Base-by-base conservation (phyloP, 1,284 basidiomycete species). In the Schizophyllum amplum region DNA sequence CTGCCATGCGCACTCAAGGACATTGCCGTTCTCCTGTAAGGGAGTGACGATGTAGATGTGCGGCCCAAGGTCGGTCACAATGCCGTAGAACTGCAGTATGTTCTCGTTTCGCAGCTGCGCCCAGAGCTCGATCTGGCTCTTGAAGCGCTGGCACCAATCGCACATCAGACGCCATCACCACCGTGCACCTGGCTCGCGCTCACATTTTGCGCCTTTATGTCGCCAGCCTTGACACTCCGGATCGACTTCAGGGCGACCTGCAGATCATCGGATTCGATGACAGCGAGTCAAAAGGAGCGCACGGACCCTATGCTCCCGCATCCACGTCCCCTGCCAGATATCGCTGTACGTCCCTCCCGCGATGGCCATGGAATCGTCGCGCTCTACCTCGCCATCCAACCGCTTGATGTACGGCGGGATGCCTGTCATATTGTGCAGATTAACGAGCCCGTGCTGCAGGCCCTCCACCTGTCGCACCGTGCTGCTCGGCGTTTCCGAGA, bases 81-180 rank as follows among this genome's bases (percentile, higher is more conserved):
- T 75, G 3, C 81, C 81, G 60, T 78, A 75, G 62, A 83, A 76
- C 22, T 74, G 71, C 26, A 79, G 69, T 33, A 81, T 75, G 56
- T 83, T 74, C 20, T 71, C 69, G 56, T 82, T 71, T 52, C 73
- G 64, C 24, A 84, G 68, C 53, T 70, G 65, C 23, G 77, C 72
- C 81, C 82, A 84, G 11, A 82, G 68, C 17, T 65, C 63, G 21
- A 84, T 75, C 66, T 83, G 81, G 51, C 74, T 73, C 61, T 77
- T 73, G 60, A 84, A 80, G 33, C 76, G 76, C 81, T 84, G 55
- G 7, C 13, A 17, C 13, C 4, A 9, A 17, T 42, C 13, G 33
- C 17, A n/a, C 7, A 42, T 9, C 4, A 9, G 21, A 15, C 49
- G 15, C 7, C 26, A 62, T 24, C 56, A 33, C 6, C 22, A 24